Conservation (phyloP, 352 stramenopile genomes). For the Pythium pectinolyticum region DNA sequence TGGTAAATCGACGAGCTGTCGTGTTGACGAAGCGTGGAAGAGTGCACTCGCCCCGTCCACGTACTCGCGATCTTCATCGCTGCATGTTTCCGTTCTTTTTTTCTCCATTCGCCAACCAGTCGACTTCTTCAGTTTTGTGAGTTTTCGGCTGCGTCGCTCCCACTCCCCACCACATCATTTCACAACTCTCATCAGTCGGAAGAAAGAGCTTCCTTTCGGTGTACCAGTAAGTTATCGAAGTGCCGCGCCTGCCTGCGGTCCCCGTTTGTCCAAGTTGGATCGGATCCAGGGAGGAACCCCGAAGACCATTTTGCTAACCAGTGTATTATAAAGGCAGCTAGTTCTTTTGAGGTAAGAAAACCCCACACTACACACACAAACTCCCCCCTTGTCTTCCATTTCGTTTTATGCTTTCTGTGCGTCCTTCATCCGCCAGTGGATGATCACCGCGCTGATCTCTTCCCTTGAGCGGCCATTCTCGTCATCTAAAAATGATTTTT, state of each 20-base stretch:
- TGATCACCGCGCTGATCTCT: no score
- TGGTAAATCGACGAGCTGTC: conserved; percentile 57
- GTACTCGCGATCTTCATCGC: conserved; percentile 16
- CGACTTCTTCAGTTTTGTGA: background rate
- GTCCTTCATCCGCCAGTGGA: no score
- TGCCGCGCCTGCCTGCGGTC: conserved; percentile 35
- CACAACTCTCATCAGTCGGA: conserved; percentile 22
- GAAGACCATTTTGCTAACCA: conserved; percentile 42
- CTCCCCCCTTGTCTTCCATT: background rate
- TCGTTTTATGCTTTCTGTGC: no score
- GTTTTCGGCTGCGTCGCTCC: background rate
- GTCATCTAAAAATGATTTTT: no score
- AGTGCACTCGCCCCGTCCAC: conserved; percentile 30
- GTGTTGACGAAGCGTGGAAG: conserved; percentile 41
- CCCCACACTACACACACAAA: conserved; percentile 5
- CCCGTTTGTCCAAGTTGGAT: conserved; percentile 31
- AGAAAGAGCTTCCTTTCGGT: conserved; percentile 41
- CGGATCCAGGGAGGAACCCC: conserved; percentile 33
- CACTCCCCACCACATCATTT: conserved; percentile 6
- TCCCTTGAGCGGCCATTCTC: no score
- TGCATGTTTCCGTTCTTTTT: conserved; percentile 18
- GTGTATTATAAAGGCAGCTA: conserved; percentile 44
- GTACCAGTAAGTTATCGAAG: conserved; percentile 41
- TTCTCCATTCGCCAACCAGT: background rate
- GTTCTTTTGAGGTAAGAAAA: conserved; percentile 33